These are phyloP conservation scores for Blastobotrys indianensis DNA, from an alignment of 1,139 yeast genomes.

Conservation along the genomic window DNA sequence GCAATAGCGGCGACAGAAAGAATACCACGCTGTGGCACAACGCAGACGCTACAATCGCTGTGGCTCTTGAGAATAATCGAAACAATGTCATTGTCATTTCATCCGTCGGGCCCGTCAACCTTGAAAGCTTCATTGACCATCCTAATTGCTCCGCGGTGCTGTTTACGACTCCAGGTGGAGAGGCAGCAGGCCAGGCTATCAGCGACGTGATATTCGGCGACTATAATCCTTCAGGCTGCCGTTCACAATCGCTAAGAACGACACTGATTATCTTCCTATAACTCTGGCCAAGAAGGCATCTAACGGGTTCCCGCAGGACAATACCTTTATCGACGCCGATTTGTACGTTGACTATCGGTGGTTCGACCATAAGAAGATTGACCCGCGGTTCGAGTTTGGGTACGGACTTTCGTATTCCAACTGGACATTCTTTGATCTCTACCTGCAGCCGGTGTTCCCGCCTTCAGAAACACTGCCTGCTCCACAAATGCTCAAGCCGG, in stretches of 20 bases:
- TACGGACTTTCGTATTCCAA: slow-evolving; percentile 53
- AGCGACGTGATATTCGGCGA: slow-evolving; percentile 53
- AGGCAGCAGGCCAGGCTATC: slow-evolving; percentile 45
- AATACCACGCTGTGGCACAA: slow-evolving; percentile 55
- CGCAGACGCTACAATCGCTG: slow-evolving; percentile 49
- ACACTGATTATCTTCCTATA: slow-evolving; percentile 49
- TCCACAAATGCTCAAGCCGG: slow-evolving; percentile 40
- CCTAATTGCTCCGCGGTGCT: slow-evolving; percentile 54
- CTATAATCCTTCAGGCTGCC: slow-evolving; percentile 60
- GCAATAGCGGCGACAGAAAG: slow-evolving; percentile 52
- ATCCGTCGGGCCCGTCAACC: slow-evolving; percentile 54
- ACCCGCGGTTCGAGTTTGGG: slow-evolving; percentile 58
- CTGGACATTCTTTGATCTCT: slow-evolving; percentile 36
- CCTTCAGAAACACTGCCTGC: slow-evolving; percentile 47
- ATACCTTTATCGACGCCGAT: slow-evolving; percentile 31
- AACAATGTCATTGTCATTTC: slow-evolving; percentile 57
- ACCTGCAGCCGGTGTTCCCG: slow-evolving; percentile 38
- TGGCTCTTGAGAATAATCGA: slow-evolving; percentile 43
- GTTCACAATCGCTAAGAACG: slow-evolving; percentile 55
- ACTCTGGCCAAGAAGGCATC: slow-evolving; percentile 30
- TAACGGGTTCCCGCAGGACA: slow-evolving; percentile 39
- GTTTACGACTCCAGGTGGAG: slow-evolving; percentile 54
- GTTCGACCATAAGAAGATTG: slow-evolving; percentile 51
- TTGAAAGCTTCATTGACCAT: slow-evolving; percentile 55
- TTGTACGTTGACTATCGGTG: slow-evolving; percentile 44